A percentile compares a stretch with the other conserved stretches of the same genome.
Evolutionary conservation across 1,139 yeast species (phyloP).

Genomic region (Yamadazyma dushanensis): DNA sequence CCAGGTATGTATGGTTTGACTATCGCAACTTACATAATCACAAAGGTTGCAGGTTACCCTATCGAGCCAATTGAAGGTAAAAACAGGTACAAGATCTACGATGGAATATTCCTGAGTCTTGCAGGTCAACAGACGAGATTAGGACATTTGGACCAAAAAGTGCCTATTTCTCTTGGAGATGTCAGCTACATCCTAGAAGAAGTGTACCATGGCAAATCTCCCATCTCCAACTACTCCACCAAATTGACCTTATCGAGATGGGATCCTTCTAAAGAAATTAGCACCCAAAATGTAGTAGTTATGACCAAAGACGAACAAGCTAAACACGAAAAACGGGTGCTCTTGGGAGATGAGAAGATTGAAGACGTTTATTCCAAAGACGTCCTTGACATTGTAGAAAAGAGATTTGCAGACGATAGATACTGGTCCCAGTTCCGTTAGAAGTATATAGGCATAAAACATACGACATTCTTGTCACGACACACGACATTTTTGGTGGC

Average conservation of each 20-base stretch:
- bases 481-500: not conserved
- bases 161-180: slow-evolving; percentile 71
- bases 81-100: slow-evolving; percentile 80
- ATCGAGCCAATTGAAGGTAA: slow-evolving; percentile 90
- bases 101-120: slow-evolving; percentile 74
- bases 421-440: slow-evolving; percentile 61
- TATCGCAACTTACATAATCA: slow-evolving; percentile 78
- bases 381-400: slow-evolving; percentile 56
- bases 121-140: slow-evolving; percentile 86
- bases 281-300: slow-evolving; percentile 74
- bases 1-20: slow-evolving; percentile 95
- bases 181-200: slow-evolving; percentile 88
- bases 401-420: slow-evolving; percentile 70
- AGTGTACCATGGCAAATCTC: slow-evolving; percentile 88
- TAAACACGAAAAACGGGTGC: slow-evolving; percentile 70
- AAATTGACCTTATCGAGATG: slow-evolving; percentile 79
- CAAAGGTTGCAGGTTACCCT: slow-evolving; percentile 83
- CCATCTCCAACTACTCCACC: slow-evolving; percentile 81
- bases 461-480: not conserved
- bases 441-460: not conserved
- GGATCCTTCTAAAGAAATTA: slow-evolving; percentile 62
- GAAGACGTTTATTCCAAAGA: slow-evolving; percentile 65
- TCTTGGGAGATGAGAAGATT: slow-evolving; percentile 62
- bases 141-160: slow-evolving; percentile 66
- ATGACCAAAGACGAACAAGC: slow-evolving; percentile 88